Evolutionary conservation across 2,329 filamentous ascomycete species (phyloP).

Genomic region (Hirsutella minnesotensis): DNA sequence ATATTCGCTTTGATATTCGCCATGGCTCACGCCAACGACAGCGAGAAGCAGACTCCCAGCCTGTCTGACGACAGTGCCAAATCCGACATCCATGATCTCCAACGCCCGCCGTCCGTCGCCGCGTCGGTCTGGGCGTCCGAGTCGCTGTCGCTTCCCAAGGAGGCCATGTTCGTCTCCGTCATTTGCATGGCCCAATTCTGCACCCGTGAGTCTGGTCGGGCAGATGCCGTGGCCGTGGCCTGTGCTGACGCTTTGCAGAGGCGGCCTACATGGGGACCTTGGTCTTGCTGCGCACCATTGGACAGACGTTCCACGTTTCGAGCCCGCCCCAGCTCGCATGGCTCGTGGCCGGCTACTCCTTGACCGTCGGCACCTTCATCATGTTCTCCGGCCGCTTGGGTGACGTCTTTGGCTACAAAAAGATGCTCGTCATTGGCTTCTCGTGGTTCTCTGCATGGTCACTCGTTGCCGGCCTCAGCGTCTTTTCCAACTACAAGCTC

Average conservation of each 20-base stretch:
- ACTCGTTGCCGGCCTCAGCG: constrained; percentile 29
- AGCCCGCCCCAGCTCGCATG: constrained; percentile 36
- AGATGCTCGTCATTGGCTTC: constrained; percentile 39
- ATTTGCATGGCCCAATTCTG: constrained; percentile 34
- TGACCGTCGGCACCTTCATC: constrained; percentile 46
- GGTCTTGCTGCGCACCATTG: constrained; percentile 35
- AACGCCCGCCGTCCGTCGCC: background rate
- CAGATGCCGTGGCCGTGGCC: background rate
- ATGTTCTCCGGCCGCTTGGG: constrained; percentile 44
- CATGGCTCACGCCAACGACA: too few species aligned
- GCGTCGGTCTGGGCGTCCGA: constrained; percentile 9
- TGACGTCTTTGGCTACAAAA: constrained; percentile 45
- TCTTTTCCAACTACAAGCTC: constrained; percentile 26
- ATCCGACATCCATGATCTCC: too few species aligned
- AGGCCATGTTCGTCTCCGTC: constrained; percentile 26
- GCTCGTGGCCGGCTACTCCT: constrained; percentile 44
- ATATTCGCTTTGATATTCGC: too few species aligned
- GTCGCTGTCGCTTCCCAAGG: constrained; percentile 13
- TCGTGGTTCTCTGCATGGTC: constrained; percentile 43
- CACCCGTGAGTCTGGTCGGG: constrained; percentile 14
- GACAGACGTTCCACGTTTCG: constrained; percentile 29
- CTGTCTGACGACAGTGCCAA: too few species aligned
- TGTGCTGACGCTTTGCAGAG: constrained; percentile 12
- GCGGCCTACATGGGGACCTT: constrained; percentile 23
- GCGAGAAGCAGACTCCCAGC: too few species aligned